phyloP scores from a whole-genome alignment of 2,329 filamentous ascomycete genomes.

The Herpotrichia juniperi region DNA sequence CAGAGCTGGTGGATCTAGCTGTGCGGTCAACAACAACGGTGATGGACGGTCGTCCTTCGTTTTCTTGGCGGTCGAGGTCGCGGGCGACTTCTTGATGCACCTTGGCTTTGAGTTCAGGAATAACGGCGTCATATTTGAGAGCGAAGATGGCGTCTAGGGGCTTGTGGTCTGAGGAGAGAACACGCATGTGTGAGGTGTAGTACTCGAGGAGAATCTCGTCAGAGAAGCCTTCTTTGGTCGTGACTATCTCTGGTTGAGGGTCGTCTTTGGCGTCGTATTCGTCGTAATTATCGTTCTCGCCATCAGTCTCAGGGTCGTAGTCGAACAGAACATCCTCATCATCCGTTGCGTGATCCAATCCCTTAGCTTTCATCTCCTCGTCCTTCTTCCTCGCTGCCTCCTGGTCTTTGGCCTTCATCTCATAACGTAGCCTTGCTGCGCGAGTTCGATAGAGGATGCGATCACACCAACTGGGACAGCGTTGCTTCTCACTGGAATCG shows the following conservation, averaged over 20 bases:
- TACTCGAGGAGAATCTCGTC: slow-evolving; percentile 64
- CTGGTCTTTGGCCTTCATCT: slow-evolving; percentile 67
- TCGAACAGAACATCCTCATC: slow-evolving; percentile 88
- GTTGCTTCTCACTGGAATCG: slow-evolving; percentile 92
- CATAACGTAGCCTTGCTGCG: slow-evolving; percentile 70
- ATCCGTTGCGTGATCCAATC: slow-evolving; percentile 73
- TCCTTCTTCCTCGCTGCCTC: slow-evolving; percentile 73
- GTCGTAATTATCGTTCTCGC: slow-evolving; percentile 56
- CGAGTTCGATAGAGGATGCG: slow-evolving; percentile 86
- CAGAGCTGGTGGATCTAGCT: slow-evolving; percentile 29
- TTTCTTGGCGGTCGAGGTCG: slow-evolving; percentile 88
- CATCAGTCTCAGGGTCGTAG: slow-evolving; percentile 84
- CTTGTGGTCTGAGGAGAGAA: slow-evolving; percentile 95
- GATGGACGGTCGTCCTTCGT: slow-evolving; percentile 82
- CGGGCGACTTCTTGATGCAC: slow-evolving; percentile 86
- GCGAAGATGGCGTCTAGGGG: slow-evolving; percentile 84
- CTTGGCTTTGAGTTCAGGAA: slow-evolving; percentile 81
- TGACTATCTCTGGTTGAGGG: slow-evolving; percentile 55
- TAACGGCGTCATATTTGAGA: slow-evolving; percentile 83
- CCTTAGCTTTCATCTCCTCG: slow-evolving; percentile 82
- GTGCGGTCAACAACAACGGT: slow-evolving; percentile 77
- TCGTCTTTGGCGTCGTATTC: slow-evolving; percentile 62
- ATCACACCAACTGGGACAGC: slow-evolving; percentile 96
- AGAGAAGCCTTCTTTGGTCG: slow-evolving; percentile 64
- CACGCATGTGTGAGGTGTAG: slow-evolving; percentile 87